phyloP scores from a whole-genome alignment of 306 rosid genomes.

The Cucurbita maxima region DNA sequence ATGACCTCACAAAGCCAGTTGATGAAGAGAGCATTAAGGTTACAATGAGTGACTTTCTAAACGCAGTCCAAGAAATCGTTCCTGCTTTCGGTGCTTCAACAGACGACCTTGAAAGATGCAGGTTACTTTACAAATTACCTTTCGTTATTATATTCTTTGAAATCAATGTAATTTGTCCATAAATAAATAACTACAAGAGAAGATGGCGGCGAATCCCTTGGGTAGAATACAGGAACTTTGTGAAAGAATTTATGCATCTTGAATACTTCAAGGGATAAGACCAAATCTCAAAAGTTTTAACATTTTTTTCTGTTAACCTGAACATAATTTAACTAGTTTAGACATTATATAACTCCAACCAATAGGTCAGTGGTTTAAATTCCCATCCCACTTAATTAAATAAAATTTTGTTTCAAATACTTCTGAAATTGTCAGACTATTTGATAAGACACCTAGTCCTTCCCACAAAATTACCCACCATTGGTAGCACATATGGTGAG shows the following conservation, averaged over 20 bases:
- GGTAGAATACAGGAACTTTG: background rate
- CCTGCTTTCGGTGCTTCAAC: slow-evolving; percentile 98
- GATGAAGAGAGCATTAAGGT: slow-evolving; percentile 95
- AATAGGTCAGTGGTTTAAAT: too few species aligned
- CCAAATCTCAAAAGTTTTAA: background rate
- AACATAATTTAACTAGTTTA: too few species aligned
- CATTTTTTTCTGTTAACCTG: background rate
- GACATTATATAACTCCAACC: too few species aligned
- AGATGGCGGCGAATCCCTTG: background rate
- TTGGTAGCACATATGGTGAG: background rate
- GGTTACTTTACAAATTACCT: slow-evolving; percentile 22
- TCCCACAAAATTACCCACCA: background rate
- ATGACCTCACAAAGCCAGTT: slow-evolving; percentile 85
- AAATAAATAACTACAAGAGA: background rate
- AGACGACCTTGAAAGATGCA: slow-evolving; percentile 91
- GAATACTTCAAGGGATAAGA: background rate
- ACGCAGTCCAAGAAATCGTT: slow-evolving; percentile 66
- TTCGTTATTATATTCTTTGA: background rate
- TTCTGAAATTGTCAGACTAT: background rate
- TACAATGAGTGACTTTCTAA: slow-evolving; percentile 74
- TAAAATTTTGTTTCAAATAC: background rate
- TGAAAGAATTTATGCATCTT: background rate
- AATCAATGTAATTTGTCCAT: background rate
- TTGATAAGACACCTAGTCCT: background rate
- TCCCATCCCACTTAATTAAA: too few species aligned